Base-by-base conservation (phyloP, 2,329 filamentous ascomycete species). In the Calonectria pseudoturangicola region DNA sequence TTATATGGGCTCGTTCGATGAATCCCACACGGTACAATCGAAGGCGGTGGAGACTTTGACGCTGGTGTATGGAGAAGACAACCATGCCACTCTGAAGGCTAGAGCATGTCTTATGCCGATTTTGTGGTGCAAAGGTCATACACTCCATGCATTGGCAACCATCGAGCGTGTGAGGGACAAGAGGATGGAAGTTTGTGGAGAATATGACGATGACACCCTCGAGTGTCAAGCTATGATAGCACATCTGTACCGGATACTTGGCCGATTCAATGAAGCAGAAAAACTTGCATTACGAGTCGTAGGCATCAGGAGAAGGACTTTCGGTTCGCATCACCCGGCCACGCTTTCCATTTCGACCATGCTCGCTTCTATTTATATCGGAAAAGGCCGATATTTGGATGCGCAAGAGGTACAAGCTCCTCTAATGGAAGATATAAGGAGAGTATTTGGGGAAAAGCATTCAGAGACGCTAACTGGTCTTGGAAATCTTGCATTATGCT, bases 401-500 rank as follows among this genome's bases (percentile, higher is more conserved):
- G 64, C 64, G 9, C 30, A 56, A 16, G 36, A 66, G 36, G 4
- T 66, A 3, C 48, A 54, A 21, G 33, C n/a, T 9, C 48, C 64
- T 0, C 8, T 50, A 7, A 33, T 66, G 4, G 33, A 51, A 12
- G 18, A 1, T 5, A 54, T 66, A 36, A 45, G 30, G 0, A 54
- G 16, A 5, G 64, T 66, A 13, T n/a, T 33, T 16, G 64, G 64
- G 0, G 36, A 66, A 30, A 21, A 18, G 1, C 64, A 66, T n/a
- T 9, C 48, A 7, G 48, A 66, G 21, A 66, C 64, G n/a, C 2
- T 66, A 3, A n/a, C 7, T 39, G 33, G 6, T 3, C 21, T 66
- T 9, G 33, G 41, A 13, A 43, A n/a, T n/a, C 36, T 66, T 13
- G 64, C 47, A 3, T 27, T 54, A 15, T 36, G 15, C 18, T 27